Percentiles rank a stretch among this genome's conserved stretches.
phyloP scores from a whole-genome alignment of 2,329 filamentous ascomycete species.

The Corniculantispora saksenae region DNA sequence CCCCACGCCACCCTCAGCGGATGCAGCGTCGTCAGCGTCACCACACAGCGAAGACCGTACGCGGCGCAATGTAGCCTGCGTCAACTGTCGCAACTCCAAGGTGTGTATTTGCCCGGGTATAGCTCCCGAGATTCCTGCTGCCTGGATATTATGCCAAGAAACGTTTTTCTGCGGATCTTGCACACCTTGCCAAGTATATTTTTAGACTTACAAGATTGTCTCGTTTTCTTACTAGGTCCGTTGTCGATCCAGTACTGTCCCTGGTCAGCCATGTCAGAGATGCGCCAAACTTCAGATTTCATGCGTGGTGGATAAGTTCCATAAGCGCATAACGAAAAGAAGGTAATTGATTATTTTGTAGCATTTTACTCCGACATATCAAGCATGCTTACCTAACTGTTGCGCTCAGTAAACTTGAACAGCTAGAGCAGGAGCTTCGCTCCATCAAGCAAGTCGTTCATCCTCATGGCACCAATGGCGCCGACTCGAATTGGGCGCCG shows the following conservation, averaged over 20 bases:
- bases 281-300: conserved; percentile 45
- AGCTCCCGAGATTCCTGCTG: not conserved
- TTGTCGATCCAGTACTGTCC: conserved; percentile 42
- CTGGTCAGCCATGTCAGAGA: conserved; percentile 45
- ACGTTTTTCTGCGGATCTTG: not conserved
- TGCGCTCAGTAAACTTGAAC: conserved; percentile 52
- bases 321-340: conserved; percentile 48
- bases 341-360: conserved; percentile 34
- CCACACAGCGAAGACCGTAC: conserved; percentile 31
- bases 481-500: conserved; percentile 30
- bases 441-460: conserved; percentile 55
- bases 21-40: conserved; percentile 28
- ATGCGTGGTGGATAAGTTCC: conserved; percentile 49
- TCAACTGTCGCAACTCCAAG: conserved; percentile 43
- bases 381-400: not conserved
- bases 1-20: conserved; percentile 33
- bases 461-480: conserved; percentile 23
- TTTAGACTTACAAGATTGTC: conserved; percentile 16
- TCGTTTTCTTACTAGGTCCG: conserved; percentile 38
- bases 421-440: conserved; percentile 55
- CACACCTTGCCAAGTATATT: conserved; percentile 10
- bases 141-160: not conserved
- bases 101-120: conserved; percentile 28
- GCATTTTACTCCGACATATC: not conserved
- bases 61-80: conserved; percentile 40